phyloP scores from a whole-genome alignment of 1,284 basidiomycete species.

The Mycocalia duriaeana region DNA sequence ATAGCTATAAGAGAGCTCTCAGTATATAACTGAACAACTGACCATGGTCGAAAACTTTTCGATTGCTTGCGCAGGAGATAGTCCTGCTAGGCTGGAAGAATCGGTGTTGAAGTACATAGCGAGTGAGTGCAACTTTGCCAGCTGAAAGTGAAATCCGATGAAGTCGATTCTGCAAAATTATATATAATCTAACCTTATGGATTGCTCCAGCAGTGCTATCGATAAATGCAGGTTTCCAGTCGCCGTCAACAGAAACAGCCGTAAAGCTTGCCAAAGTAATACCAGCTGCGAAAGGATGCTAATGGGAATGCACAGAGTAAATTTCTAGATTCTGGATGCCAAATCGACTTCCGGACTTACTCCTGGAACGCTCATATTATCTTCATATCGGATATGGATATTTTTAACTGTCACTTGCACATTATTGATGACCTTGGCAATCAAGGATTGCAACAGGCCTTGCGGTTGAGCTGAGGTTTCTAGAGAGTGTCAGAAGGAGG shows the following conservation, averaged over 20 bases:
- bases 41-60: too few species aligned
- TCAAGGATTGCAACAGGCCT: conserved; percentile 80
- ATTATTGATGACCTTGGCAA: conserved; percentile 93
- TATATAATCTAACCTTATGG: conserved; percentile 77
- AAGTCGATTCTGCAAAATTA: not conserved
- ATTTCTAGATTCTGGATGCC: conserved; percentile 2
- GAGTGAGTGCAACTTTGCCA: conserved; percentile 85
- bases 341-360: conserved; percentile 37
- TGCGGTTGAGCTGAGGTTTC: conserved; percentile 75
- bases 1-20: too few species aligned
- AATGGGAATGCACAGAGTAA: conserved; percentile 6
- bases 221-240: conserved; percentile 94
- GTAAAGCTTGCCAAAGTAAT: conserved; percentile 90
- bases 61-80: conserved; percentile 66
- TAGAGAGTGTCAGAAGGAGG: too few species aligned
- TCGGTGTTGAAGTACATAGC: conserved; percentile 98
- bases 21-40: too few species aligned
- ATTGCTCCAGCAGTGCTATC: conserved; percentile 86
- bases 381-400: conserved; percentile 95
- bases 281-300: conserved; percentile 95
- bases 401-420: conserved; percentile 94
- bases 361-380: conserved; percentile 88
- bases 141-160: conserved; percentile 33
- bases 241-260: conserved; percentile 87
- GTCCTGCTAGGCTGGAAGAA: conserved; percentile 74